Evolutionary conservation across 805 yeast species (phyloP), one percentile per base, ranked within the genome.

Genomic region (Blastobotrys parvus): DNA sequence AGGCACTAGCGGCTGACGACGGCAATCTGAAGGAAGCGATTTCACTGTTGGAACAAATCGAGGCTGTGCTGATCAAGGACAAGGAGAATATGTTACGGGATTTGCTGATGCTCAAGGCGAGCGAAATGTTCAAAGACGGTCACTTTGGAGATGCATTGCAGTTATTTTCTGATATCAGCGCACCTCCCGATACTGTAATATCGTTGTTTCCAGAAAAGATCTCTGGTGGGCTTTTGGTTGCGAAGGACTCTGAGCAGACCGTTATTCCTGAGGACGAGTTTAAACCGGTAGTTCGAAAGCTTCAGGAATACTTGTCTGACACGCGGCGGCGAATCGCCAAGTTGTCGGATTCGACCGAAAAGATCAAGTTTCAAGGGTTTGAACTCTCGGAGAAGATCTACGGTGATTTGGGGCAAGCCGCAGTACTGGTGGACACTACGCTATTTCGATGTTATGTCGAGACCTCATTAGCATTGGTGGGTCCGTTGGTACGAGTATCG

Each of bases 401-500:
- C 45, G 60, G 62, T 3, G 62, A 67, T 22, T 50, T 61, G 11
- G 49, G 52, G 3, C 54, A 59, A 1, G 55, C 64, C 6, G 72
- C 74, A 0, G 55, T 54, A 3, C 46, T 72, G 1, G 74, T 92
- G 2, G 98, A 90, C 56, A 82, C 95, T 0, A 71, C 86, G 1
- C 67, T 92, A 16, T 86, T 90, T 54, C 68, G 76, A 41, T 76
- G 92, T 46, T 90, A 92, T 57, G 67, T 78, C 45, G 57, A 77
- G n/a, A 75, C 76, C 23, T 76, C 77, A 43, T 83, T 85, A 0
- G 72, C 81, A 48, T 68, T 90, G 58, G 72, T 90, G 11, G 95
- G 90, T 0, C 92, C 97, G 0, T 72, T 90, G 17, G 68, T 90
- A 3, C 69, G 97, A 39, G 71, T 87, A 1, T 74, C 76, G 21